Base-by-base conservation (phyloP, 177 flowering plant genomes). In the Tripterygium wilfordii region DNA sequence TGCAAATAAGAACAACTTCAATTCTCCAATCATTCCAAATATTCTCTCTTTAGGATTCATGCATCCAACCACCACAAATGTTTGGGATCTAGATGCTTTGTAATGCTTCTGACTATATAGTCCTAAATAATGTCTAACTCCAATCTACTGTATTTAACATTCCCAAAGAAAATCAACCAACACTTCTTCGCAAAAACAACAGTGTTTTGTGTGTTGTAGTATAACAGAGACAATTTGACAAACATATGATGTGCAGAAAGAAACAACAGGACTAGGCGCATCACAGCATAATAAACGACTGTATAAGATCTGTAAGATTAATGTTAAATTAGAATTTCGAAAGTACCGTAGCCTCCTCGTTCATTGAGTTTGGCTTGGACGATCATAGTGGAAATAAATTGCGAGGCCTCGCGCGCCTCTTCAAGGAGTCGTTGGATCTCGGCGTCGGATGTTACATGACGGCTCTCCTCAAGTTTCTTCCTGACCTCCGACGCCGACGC, bases 301-400 rank as follows among this genome's bases (percentile, higher is more conserved):
- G 15, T 5, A 12, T 23, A 21, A 25, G 20, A 36, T n/a, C n/a
- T n/a, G n/a, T n/a, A n/a, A n/a, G n/a, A n/a, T n/a, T n/a, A n/a
- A n/a, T n/a, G n/a, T n/a, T n/a, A n/a, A n/a, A n/a, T n/a, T n/a
- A n/a, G n/a, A n/a, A n/a, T n/a, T n/a, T n/a, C n/a, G n/a, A n/a
- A 12, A 27, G 22, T 83, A 91, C 96, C 95, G 67, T 75, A 91
- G 16, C 78, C 81, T 46, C 95, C 96, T 3, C 67, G 60, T 2
- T 72, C 48, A 45, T 77, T 88, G 64, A 78, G 85, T 49, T 75
- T 72, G 57, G 98, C 95, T 56, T 88, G 96, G 54, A 91, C 94
- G 60, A 88, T 82, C 94, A 83, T 88, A 72, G 63, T 80, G 61
- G 92, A 54, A 51, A 91, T 74, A 81, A 88, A 91, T 26, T 73